Conservation (phyloP, 495 filamentous ascomycete species). For the Neurospora sp. region DNA sequence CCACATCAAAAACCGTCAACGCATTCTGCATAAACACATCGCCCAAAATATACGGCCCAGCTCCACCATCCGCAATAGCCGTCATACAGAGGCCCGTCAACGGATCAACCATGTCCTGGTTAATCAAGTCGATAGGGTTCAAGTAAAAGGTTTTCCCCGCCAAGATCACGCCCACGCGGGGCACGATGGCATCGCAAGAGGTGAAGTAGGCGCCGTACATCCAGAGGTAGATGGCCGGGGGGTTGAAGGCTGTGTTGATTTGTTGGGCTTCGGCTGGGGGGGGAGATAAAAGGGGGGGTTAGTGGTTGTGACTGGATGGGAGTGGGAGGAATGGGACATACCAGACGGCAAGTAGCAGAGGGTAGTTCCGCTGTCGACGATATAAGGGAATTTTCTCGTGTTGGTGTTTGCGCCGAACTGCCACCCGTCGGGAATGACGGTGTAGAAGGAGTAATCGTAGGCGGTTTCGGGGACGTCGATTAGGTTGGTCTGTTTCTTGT, state of each 20-base stretch:
- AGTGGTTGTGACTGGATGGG: background rate
- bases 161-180: conserved; percentile 43
- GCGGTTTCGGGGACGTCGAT: conserved; percentile 14
- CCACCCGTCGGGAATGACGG: conserved; percentile 31
- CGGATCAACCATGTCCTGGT: conserved; percentile 26
- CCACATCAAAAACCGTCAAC: conserved; percentile 52
- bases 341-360: conserved; percentile 32
- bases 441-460: conserved; percentile 32
- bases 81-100: conserved; percentile 38
- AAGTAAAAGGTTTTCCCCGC: conserved; percentile 39
- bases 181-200: conserved; percentile 44
- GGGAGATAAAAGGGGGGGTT: background rate
- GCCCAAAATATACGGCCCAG: conserved; percentile 46
- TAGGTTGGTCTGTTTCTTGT: conserved; percentile 17
- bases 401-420: conserved; percentile 21
- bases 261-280: conserved; percentile 24
- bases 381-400: conserved; percentile 29
- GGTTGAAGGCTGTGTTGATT: conserved; percentile 44
- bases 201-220: conserved; percentile 42
- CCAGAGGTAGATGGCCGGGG: conserved; percentile 39
- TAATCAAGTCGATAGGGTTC: conserved; percentile 47
- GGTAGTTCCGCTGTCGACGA: conserved; percentile 40
- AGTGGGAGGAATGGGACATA: too few relatives aligned
- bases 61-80: conserved; percentile 31
- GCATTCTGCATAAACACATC: conserved; percentile 57